Conservation (phyloP, 2,329 filamentous ascomycete genomes). For the Beauveria sp. region DNA sequence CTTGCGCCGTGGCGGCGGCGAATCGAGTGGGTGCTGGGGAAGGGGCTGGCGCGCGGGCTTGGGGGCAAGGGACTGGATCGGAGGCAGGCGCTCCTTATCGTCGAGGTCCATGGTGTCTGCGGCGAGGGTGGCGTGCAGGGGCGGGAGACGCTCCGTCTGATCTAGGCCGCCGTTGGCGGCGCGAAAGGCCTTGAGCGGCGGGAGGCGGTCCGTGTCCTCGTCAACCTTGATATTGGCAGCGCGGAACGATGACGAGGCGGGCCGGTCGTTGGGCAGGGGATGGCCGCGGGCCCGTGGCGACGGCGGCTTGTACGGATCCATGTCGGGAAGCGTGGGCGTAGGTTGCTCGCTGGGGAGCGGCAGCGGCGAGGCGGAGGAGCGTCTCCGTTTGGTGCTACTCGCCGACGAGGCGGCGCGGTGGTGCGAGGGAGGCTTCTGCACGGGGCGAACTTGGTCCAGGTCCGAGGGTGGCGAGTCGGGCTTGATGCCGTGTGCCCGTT, state of each 20-base stretch:
- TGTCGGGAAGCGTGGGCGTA: neutral
- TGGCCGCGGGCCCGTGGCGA: constrained; percentile 1
- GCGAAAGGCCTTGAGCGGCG: constrained; percentile 3
- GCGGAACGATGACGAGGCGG: neutral
- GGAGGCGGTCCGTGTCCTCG: constrained; percentile 5
- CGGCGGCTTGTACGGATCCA: neutral
- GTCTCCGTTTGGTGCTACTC: neutral
- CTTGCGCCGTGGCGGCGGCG: neutral
- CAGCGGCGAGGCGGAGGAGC: constrained; percentile 7
- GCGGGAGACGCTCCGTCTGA: constrained; percentile 3
- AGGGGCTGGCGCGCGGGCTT: neutral
- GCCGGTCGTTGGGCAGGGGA: constrained; percentile 1
- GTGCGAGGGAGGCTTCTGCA: constrained; percentile 1
- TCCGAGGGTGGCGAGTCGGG: neutral
- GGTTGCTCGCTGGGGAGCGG: neutral
- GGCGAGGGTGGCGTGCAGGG: constrained; percentile 4
- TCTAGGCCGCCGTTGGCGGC: neutral
- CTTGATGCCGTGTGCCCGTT: constrained; percentile 5
- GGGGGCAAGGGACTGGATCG: neutral
- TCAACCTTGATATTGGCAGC: constrained; percentile 1
- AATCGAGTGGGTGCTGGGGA: neutral
- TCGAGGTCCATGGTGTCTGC: constrained; percentile 7
- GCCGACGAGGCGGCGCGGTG: constrained; percentile 2
- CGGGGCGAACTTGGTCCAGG: neutral
- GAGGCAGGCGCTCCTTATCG: constrained; percentile 6